Conservation (phyloP, 1,284 basidiomycete genomes). For the Malassezia yamatoensis region DNA sequence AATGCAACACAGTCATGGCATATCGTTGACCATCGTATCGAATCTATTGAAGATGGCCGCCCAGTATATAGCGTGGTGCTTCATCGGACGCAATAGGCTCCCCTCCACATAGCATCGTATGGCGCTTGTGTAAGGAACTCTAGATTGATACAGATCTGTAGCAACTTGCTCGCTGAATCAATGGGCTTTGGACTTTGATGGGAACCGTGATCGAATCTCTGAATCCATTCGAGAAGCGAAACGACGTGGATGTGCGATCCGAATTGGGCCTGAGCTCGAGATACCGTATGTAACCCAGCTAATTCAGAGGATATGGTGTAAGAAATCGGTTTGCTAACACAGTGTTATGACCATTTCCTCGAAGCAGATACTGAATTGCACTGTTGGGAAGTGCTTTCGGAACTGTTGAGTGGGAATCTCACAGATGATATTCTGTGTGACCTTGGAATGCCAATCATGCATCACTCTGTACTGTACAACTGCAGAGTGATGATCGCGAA, state of each 20-base stretch:
- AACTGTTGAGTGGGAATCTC: slow-evolving; percentile 29
- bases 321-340: background rate
- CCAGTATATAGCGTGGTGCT: slow-evolving; percentile 13
- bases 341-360: slow-evolving; percentile 43
- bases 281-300: slow-evolving; percentile 59
- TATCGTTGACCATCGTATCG: slow-evolving; percentile 10
- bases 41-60: slow-evolving; percentile 15
- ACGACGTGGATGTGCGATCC: slow-evolving; percentile 71
- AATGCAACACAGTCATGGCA: background rate
- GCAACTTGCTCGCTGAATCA: slow-evolving; percentile 74
- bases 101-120: slow-evolving; percentile 1
- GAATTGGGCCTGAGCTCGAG: slow-evolving; percentile 98
- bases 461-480: slow-evolving; percentile 96
- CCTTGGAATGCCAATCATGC: slow-evolving; percentile 61
- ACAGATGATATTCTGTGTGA: slow-evolving; percentile 43
- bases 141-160: slow-evolving; percentile 21
- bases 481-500: slow-evolving; percentile 81
- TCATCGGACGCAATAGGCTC: background rate
- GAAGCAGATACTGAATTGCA: slow-evolving; percentile 39
- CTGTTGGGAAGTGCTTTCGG: slow-evolving; percentile 42
- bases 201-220: slow-evolving; percentile 73
- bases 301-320: slow-evolving; percentile 25
- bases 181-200: slow-evolving; percentile 86
- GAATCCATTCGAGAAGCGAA: slow-evolving; percentile 80
- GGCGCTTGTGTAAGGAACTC: slow-evolving; percentile 8